phyloP scores from a whole-genome alignment of 2,329 filamentous ascomycete genomes.

The Aspergillus sp. region DNA sequence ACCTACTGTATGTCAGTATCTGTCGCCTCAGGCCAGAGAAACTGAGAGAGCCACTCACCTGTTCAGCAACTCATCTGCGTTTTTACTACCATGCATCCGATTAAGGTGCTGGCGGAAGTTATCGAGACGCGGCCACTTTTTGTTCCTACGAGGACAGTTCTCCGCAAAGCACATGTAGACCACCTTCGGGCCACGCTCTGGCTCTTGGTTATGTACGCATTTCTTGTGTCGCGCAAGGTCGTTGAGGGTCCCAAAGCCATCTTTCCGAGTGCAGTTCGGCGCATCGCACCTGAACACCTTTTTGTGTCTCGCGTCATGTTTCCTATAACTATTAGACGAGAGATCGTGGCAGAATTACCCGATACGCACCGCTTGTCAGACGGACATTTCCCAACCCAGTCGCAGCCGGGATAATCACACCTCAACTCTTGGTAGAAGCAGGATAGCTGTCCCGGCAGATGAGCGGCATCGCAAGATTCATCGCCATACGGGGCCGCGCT shows the following conservation, averaged over 20 bases:
- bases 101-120: constrained; percentile 76
- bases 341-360: neutral
- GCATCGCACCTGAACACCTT: constrained; percentile 58
- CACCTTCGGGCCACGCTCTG: constrained; percentile 38
- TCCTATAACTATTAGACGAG: constrained; percentile 44
- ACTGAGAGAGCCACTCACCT: constrained; percentile 32
- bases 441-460: constrained; percentile 43
- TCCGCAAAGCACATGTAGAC: constrained; percentile 52
- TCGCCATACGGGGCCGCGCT: constrained; percentile 5
- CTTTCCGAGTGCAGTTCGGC: constrained; percentile 46
- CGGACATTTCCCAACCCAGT: constrained; percentile 29
- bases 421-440: constrained; percentile 35
- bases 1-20: constrained; percentile 18
- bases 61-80: constrained; percentile 37
- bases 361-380: constrained; percentile 31
- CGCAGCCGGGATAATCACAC: constrained; percentile 22
- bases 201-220: constrained; percentile 54
- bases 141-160: constrained; percentile 51
- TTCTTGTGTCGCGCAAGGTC: constrained; percentile 72
- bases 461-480: constrained; percentile 23
- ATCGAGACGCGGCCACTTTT: constrained; percentile 71
- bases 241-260: constrained; percentile 70
- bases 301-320: constrained; percentile 61
- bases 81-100: constrained; percentile 52
- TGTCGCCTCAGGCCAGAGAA: neutral